A percentile compares a stretch with the other conserved stretches of the same genome.
Evolutionary conservation across 208 protist genomes (phyloP).

Genomic region (Novymonas esmeraldas): DNA sequence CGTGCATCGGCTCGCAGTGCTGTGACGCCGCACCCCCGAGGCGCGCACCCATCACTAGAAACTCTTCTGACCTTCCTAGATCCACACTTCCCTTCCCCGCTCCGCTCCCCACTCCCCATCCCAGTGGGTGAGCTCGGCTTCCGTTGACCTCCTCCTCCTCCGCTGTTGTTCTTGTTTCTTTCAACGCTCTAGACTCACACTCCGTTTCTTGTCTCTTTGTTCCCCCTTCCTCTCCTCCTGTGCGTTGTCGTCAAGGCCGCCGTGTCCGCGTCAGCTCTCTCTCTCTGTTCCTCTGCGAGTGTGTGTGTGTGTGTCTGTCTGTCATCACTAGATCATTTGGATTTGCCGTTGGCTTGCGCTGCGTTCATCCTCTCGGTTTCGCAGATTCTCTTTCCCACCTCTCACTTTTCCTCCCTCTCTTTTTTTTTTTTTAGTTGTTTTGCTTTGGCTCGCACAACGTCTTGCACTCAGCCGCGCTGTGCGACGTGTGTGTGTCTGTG

Average conservation of each 20-base stretch:
- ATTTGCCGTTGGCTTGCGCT: not conserved
- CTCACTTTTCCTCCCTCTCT: not conserved
- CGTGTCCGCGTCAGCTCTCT: not conserved
- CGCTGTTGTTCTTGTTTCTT: not conserved
- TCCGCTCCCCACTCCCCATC: no score
- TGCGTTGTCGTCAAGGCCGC: not conserved
- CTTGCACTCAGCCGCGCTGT: not conserved
- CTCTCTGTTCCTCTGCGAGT: not conserved
- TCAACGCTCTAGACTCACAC: not conserved
- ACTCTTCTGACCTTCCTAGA: no score
- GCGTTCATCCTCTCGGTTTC: not conserved
- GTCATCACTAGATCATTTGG: no score
- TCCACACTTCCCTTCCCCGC: no score
- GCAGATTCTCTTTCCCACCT: not conserved
- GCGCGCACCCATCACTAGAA: no score
- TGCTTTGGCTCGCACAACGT: not conserved
- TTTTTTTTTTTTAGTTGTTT: slow-evolving; percentile 15
- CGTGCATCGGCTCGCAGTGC: no score
- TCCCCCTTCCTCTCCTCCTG: not conserved
- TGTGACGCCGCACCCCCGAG: no score
- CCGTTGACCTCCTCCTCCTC: not conserved
- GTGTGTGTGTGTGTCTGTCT: not conserved
- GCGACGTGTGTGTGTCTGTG: not conserved
- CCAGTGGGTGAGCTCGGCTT: no score
- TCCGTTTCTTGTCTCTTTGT: not conserved